Conservation (phyloP, 805 yeast genomes). For the Ogataea parapolymorpha region DNA sequence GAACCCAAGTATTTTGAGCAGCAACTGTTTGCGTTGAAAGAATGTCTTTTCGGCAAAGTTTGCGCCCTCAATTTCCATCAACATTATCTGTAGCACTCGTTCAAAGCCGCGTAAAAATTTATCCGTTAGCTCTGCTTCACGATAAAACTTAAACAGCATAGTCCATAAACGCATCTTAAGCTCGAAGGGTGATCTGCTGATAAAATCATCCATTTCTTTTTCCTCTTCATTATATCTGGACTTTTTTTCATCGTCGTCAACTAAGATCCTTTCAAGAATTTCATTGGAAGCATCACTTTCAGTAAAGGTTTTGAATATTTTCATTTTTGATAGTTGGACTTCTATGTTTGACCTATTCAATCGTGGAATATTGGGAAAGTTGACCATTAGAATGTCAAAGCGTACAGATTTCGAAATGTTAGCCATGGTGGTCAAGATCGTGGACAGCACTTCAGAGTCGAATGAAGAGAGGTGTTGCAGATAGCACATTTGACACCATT, state of each 20-base stretch:
- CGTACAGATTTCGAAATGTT: slow-evolving; percentile 16
- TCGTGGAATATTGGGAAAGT: slow-evolving; percentile 57
- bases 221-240: slow-evolving; percentile 36
- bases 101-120: slow-evolving; percentile 50
- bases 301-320: slow-evolving; percentile 65
- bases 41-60: slow-evolving; percentile 23
- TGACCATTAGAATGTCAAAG: slow-evolving; percentile 45
- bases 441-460: slow-evolving; percentile 35
- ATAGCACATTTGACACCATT: slow-evolving; percentile 48
- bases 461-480: slow-evolving; percentile 35
- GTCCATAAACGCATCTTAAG: slow-evolving; percentile 75
- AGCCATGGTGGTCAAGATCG: slow-evolving; percentile 27
- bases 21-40: slow-evolving; percentile 36
- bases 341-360: slow-evolving; percentile 49
- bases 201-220: slow-evolving; percentile 56
- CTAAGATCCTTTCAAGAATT: slow-evolving; percentile 24
- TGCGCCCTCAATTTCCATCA: slow-evolving; percentile 34
- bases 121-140: slow-evolving; percentile 26
- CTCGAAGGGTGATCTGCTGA: slow-evolving; percentile 60
- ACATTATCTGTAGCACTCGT: slow-evolving; percentile 44
- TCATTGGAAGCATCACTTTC: slow-evolving; percentile 37
- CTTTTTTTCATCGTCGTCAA: slow-evolving; percentile 29
- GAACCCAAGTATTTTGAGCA: slow-evolving; percentile 51
- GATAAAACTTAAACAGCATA: slow-evolving; percentile 57
- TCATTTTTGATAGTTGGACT: slow-evolving; percentile 65